Base-by-base conservation (phyloP, 495 filamentous ascomycete genomes). In the Tuber brumale region DNA sequence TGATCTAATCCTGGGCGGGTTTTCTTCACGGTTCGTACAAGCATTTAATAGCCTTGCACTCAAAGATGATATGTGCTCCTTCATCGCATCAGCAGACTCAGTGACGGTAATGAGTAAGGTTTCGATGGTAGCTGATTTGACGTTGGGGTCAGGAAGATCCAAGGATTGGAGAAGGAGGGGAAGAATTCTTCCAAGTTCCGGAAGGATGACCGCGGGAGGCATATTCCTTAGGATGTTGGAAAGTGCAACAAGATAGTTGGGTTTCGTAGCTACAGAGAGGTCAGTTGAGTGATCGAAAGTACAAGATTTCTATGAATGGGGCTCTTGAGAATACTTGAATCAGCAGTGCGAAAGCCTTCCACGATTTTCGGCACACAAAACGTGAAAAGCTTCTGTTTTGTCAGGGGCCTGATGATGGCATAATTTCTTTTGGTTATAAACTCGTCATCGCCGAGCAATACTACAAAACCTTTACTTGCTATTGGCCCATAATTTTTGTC, bases 141-240 rank as follows among this genome's bases (percentile, higher is more conserved):
- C 87, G n/a, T 85, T 83, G 7, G 85, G 81, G 73, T 87, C 84
- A 72, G 86, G 83, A 48, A 92, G 87, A 75, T 92, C 90, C n/a
- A 93, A 86, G 70, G 85, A 88, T 81, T 92, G 91, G 5, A 93
- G 87, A 69, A 93, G 87, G n/a, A 92, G 87, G 0, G 91, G 90
- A 9, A 90, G 85, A 31, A 93, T 85, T 27, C 85, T 86, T 31
- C 85, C 85, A 16, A 93, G 85, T 78, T 90, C 87, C 1, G 89
- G 86, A 77, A 89, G 86, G 35, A 92, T 87, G 69, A 93, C 85
- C 27, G 84, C 77, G 37, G 89, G 88, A 16, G 91, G 86, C 43
- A 91, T 87, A 75, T 88, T 87, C 74, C 86, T 86, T 57, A 93
- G 86, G 51, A 93, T 87, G 3, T 89, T 89, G 0, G 89, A 89